Evolutionary conservation across 345 rosid genomes (phyloP), one percentile per base, ranked within the genome.

Genomic region (Aurinia saxatilis): DNA sequence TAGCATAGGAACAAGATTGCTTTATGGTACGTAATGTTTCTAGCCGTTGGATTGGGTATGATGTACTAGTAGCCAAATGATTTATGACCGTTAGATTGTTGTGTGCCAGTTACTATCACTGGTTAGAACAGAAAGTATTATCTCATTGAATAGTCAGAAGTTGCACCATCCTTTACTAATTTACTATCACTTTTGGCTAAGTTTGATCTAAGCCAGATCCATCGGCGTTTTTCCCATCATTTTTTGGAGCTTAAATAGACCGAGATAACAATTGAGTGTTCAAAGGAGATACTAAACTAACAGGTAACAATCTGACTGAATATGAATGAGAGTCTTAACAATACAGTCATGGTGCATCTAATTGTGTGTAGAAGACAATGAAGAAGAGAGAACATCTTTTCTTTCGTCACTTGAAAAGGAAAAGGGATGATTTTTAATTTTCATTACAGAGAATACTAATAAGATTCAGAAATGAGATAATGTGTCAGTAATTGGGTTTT

Each of bases 111-210:
- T n/a, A n/a, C n/a, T n/a, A n/a, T n/a, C n/a, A n/a, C n/a, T n/a
- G n/a, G n/a, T n/a, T n/a, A n/a, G n/a, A n/a, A n/a, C n/a, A n/a
- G n/a, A n/a, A n/a, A n/a, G n/a, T n/a, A n/a, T n/a, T n/a, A n/a
- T n/a, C n/a, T n/a, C n/a, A 42, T 53, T 65, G 17, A 54, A 33
- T 15, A 34, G 54, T 27, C 60, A 4, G 31, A n/a, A n/a, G n/a
- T 18, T 31, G 14, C 23, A 33, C 41, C 3, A 37, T 49, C 37
- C 13, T 33, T n/a, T n/a, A n/a, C n/a, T n/a, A 12, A 93, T 81
- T 71, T 85, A 85, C 42, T n/a, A n/a, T 95, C 95, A 65, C 96
- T 90, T 75, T 85, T 87, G 9, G 95, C 96, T 75, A 90, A 73
- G 72, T 82, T 93, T 29, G 95, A 82, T 77, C 85, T 81, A 4